Evolutionary conservation across 331 rosid species (phyloP), one percentile per base, ranked within the genome.

Genomic region (Saraca asoca): DNA sequence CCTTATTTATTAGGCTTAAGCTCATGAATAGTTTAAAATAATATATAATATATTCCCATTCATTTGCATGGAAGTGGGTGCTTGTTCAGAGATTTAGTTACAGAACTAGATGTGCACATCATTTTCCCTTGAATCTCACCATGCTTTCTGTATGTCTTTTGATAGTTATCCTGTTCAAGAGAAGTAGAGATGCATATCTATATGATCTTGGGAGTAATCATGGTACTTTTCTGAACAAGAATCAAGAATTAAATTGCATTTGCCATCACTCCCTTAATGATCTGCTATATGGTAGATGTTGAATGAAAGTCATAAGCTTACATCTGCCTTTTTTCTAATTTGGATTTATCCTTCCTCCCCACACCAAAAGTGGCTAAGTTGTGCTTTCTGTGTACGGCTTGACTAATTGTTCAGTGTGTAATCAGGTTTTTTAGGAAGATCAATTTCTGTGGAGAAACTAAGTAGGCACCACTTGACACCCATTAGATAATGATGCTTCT

Each of bases 191-290:
- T 19, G 98, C 98, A 7, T 89, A 87, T 81, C 71, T 93, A 46
- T 93, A 84, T 79, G 98, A 93, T 59, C 91, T 93, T 12, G 96
- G 96, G 73, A 93, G 98, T 74, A 87, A 94, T 24, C 98, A 93
- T 50, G 98, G 98, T 16, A 85, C 98, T 58, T 93, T 75, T 75
- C 53, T 93, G 68, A 93, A 93, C 79, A 90, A 90, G 84, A 82
- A 59, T 65, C 90, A 84, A 96, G 98, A 89, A 85, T 52, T 45
- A 9, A 54, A 31, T 54, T 46, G 35, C 61, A 59, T 48, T 45
- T 48, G 29, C 62, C 68, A 18, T 61, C 17, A 51, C 72, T 69
- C 31, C 31, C 1, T 24, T 24, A 24, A 24, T 24, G 31, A 48
- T 46, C 15, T 48, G 39, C 38, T 46, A 13, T 17, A 43, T 17